Evolutionary conservation across 2,329 filamentous ascomycete genomes (phyloP), one percentile per base, ranked within the genome.

Genomic region (Dactylonectria estremocensis): DNA sequence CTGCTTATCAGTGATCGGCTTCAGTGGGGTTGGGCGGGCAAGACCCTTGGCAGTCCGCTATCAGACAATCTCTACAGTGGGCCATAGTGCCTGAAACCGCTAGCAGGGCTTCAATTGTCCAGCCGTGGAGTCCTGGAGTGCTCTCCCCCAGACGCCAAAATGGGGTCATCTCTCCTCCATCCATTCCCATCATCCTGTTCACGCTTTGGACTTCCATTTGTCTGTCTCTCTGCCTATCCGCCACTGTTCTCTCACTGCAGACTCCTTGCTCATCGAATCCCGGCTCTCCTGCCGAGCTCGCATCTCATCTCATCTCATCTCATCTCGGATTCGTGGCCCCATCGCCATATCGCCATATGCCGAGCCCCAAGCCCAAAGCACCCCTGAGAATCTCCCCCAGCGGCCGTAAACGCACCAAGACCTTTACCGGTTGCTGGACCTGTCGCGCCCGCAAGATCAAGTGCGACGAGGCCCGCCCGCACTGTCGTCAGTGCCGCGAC

Each of bases 351-450:
- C 24, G 40, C 40, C 40, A n/a, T 18, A 64, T 64, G 61, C 28
- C 59, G 59, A 24, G 45, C 28, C 40, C 54, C 18, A 43, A 49
- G 22, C 6, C 40, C 14, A 20, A 48, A 18, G 45, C 48, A 24
- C 8, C 48, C 28, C 20, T 40, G 18, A n/a, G 16, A 3, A 1
- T 13, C 37, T 9, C 40, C 35, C 16, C 53, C 57, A 37, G 7
- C 10, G 14, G 50, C 43, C 45, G 69, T 4, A 76, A 76, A 48
- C 69, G 70, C 46, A 72, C 67, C 37, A 78, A 78, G 64, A 77
- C 72, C 4, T 77, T 77, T 14, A 72, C 73, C 14, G 73, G 73
- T 45, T 75, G 73, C 14, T 71, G 72, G 31, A 75, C 73, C 6
- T 75, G 73, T 24, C 70, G 73, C n/a, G 45, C 65, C 18, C 65